These are phyloP conservation scores for Beauveria sp. DNA, from an alignment of 2,329 filamentous ascomycete species.

Conservation along the genomic window DNA sequence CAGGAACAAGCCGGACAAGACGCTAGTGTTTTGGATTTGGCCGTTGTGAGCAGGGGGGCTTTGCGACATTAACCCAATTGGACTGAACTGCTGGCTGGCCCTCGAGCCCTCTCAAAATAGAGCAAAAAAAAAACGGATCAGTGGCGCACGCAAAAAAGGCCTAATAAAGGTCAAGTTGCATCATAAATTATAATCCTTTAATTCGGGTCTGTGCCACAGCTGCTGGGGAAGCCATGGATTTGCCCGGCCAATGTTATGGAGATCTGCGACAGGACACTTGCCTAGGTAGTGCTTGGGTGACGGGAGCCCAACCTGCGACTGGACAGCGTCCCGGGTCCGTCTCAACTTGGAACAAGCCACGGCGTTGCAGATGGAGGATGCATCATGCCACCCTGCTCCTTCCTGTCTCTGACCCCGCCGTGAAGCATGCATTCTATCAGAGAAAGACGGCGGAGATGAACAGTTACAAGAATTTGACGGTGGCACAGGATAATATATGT, in stretches of 20 bases:
- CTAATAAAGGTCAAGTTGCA: neutral
- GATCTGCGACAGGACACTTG: neutral
- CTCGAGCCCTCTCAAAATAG: neutral
- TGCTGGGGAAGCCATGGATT: neutral
- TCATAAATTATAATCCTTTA: neutral
- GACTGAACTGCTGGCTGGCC: neutral
- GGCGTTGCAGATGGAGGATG: neutral
- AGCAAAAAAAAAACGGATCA: neutral
- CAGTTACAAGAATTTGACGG: neutral
- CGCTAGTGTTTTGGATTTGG: constrained; percentile 10
- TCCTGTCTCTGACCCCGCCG: neutral
- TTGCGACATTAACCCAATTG: neutral
- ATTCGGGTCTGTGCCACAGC: constrained; percentile 4
- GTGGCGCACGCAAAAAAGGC: neutral
- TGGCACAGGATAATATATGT: neutral
- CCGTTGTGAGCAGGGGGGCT: neutral
- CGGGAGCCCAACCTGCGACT: neutral
- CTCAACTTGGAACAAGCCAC: constrained; percentile 12
- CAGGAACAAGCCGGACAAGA: constrained; percentile 5
- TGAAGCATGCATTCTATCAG: neutral
- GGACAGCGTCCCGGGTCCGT: constrained; percentile 3
- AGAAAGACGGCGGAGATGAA: neutral
- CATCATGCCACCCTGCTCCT: neutral
- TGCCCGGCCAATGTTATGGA: neutral
- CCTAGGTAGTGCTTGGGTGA: neutral